Evolutionary conservation across 129 eudicot genomes (phyloP).

Genomic region (Chrysanthemum seticuspe): DNA sequence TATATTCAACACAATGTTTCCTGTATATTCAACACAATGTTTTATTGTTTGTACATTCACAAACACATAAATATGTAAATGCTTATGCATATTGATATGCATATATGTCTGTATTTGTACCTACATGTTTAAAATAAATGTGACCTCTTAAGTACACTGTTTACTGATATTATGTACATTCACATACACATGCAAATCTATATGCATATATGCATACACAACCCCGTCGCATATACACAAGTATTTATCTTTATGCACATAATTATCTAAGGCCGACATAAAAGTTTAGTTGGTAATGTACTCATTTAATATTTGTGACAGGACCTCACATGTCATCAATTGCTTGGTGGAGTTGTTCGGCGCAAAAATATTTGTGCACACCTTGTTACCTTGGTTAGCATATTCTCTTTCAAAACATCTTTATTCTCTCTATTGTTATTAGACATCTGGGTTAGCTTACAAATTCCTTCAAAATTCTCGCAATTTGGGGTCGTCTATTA

Average conservation of each 20-base stretch:
- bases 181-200: not conserved
- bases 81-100: too few species aligned
- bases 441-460: not conserved
- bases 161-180: too few species aligned
- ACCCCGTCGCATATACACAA: not conserved
- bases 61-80: too few species aligned
- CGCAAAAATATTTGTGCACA: slow-evolving; percentile 66
- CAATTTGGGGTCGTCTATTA: not conserved
- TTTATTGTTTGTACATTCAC: too few species aligned
- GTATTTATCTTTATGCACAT: not conserved
- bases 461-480: not conserved
- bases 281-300: not conserved
- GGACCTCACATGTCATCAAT: slow-evolving; percentile 85
- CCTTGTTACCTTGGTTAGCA: slow-evolving; percentile 78
- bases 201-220: slow-evolving; percentile 2
- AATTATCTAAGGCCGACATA: not conserved
- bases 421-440: not conserved
- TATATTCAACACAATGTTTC: too few species aligned
- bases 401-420: slow-evolving; percentile 11
- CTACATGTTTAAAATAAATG: too few species aligned
- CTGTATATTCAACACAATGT: too few species aligned
- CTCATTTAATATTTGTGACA: slow-evolving; percentile 34
- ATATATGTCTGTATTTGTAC: too few species aligned
- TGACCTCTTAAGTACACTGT: too few species aligned
- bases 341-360: slow-evolving; percentile 85